Base-by-base conservation (phyloP, 1,284 basidiomycete species). In the Irpex sp. region DNA sequence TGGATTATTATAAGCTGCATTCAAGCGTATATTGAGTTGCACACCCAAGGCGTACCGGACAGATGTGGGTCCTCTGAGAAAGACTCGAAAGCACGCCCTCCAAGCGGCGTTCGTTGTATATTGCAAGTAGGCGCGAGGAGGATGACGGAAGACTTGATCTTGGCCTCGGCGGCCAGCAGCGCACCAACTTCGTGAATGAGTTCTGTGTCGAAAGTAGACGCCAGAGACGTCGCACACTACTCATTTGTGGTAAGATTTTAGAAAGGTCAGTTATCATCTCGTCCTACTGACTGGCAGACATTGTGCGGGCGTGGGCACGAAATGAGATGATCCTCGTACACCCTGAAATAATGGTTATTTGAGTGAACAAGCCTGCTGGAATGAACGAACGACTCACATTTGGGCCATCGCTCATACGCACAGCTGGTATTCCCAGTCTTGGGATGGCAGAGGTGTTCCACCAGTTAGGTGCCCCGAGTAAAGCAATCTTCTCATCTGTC, bases 51-150 rank as follows among this genome's bases (percentile, higher is more conserved):
- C 26, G 4, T 70, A 83, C 85, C 87, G 35, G 84, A 90, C 47
- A 89, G 75, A 69, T 83, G 77, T 51, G 84, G 86, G 68, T 88
- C 86, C 68, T 92, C 88, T 0, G 85, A 86, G 74, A 88, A 90
- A 4, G 83, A 86, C 71, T 90, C 89, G 68, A 90, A 90, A 1
- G 85, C 81, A 26, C 88, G 78, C 1, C 86, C 85, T 7, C 85
- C 86, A 0, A 87, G 77, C 36, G 86, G 86, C 61, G 73, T 76
- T 15, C 88, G 81, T 68, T 88, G 87, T 36, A 89, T 88, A 71
- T 90, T 91, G 74, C 86, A 88, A 1, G 88, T 89, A 2, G 87
- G 88, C 8, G 86, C 88, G 47, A 90, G 79, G 5, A 88, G 73
- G 33, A 88, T 74, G 33, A 85, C 83, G 1, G 85, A 84, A 0